A percentile compares a stretch with the other conserved stretches of the same genome.
phyloP scores from a whole-genome alignment of 2,329 filamentous ascomycete species.

The Aspergillus spinulosporus region DNA sequence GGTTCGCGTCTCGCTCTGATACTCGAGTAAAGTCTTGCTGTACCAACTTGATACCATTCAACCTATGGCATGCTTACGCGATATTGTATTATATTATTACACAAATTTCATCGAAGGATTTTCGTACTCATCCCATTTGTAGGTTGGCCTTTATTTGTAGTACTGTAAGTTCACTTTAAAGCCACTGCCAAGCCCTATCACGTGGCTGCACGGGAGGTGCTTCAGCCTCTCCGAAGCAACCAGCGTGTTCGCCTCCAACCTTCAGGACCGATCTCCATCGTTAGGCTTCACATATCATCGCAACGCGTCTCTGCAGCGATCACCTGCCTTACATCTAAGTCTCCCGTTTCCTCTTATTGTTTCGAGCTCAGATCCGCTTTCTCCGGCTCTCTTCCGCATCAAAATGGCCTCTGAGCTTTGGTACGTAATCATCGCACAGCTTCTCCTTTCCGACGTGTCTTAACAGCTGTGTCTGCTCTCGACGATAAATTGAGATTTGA shows the following conservation, averaged over 20 bases:
- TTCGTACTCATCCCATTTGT: no score
- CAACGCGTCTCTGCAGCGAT: constrained; percentile 29
- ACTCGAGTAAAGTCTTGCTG: constrained; percentile 12
- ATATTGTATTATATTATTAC: not conserved
- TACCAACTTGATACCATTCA: not conserved
- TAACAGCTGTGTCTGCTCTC: constrained; percentile 31
- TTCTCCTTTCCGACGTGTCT: constrained; percentile 34
- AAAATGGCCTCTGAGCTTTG: constrained; percentile 80
- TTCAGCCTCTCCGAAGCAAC: constrained; percentile 31
- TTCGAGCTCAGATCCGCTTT: constrained; percentile 16
- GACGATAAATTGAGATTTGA: not conserved
- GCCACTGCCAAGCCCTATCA: constrained; percentile 32
- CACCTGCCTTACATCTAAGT: constrained; percentile 22
- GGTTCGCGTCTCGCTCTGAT: constrained; percentile 31
- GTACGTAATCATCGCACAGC: constrained; percentile 59
- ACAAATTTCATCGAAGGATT: no score
- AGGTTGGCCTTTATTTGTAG: not conserved
- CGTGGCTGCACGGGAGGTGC: constrained; percentile 32
- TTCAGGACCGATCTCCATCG: constrained; percentile 31
- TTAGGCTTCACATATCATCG: constrained; percentile 32
- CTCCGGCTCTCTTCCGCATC: constrained; percentile 28
- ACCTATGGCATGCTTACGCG: no score
- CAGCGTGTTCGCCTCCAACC: constrained; percentile 39
- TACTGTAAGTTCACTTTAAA: not conserved
- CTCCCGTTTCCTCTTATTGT: constrained; percentile 21